These are phyloP conservation scores for Fusarium sp. DNA, from an alignment of 2,329 filamentous ascomycete species.

Conservation along the genomic window DNA sequence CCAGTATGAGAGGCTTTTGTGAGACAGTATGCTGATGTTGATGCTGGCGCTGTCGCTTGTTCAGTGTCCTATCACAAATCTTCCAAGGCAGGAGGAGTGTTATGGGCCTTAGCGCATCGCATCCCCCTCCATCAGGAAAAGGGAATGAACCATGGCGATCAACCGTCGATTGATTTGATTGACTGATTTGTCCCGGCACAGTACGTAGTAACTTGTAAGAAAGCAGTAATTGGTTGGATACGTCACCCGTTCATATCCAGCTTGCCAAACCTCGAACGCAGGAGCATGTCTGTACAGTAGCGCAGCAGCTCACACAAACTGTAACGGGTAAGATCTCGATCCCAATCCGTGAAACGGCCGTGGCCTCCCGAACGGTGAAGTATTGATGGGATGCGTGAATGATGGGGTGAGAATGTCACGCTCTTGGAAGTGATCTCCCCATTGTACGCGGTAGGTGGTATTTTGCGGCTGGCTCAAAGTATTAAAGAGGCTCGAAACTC, in stretches of 20 bases:
- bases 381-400: slow-evolving; percentile 6
- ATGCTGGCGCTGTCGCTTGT: neutral
- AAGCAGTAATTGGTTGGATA: slow-evolving; percentile 21
- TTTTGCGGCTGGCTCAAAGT: slow-evolving; percentile 15
- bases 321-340: slow-evolving; percentile 49
- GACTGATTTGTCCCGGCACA: slow-evolving; percentile 34
- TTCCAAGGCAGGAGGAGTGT: slow-evolving; percentile 35
- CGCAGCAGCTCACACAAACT: slow-evolving; percentile 30
- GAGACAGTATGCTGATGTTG: neutral
- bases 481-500: slow-evolving; percentile 30
- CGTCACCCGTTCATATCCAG: slow-evolving; percentile 28
- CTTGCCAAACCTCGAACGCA: slow-evolving; percentile 22
- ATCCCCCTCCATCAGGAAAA: slow-evolving; percentile 32
- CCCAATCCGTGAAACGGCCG: slow-evolving; percentile 43
- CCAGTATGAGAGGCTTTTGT: neutral
- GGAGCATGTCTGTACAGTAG: slow-evolving; percentile 25
- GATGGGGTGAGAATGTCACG: slow-evolving; percentile 37
- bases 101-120: slow-evolving; percentile 36
- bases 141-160: slow-evolving; percentile 36
- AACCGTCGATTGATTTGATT: slow-evolving; percentile 39
- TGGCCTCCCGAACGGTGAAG: slow-evolving; percentile 11
- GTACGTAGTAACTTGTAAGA: too few species aligned
- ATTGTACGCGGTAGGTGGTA: slow-evolving; percentile 2
- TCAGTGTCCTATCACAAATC: slow-evolving; percentile 25
- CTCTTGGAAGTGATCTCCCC: slow-evolving; percentile 31